Evolutionary conservation across 2,329 filamentous ascomycete genomes (phyloP), one percentile per base, ranked within the genome.

Genomic region (Ophiostoma ulmi): DNA sequence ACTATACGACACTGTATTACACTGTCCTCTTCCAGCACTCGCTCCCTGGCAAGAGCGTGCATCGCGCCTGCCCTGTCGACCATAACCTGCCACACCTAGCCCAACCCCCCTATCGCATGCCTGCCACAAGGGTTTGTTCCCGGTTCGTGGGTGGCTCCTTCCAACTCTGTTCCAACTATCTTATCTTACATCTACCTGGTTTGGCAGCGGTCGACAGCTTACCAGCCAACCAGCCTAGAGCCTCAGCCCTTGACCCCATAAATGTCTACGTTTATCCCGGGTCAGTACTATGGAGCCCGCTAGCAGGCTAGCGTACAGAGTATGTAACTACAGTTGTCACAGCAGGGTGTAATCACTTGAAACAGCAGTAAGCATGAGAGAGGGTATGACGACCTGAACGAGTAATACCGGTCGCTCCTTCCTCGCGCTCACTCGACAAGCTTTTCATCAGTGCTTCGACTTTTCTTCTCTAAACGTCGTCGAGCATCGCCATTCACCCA

Each of bases 151-250:
- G 44, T 48, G 44, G 52, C 10, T 13, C 52, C 52, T 58, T 58
- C 52, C 52, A 22, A 58, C n/a, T 58, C 52, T 58, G 52, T 63
- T 63, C 58, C 58, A 31, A 31, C 58, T 17, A n/a, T n/a, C n/a
- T n/a, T n/a, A n/a, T n/a, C n/a, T n/a, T n/a, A 58, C n/a, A 58
- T 20, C 44, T 48, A 6, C 52, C 14, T 63, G n/a, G 5, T 63
- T 17, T 35, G 26, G 13, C 55, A 35, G 55, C 11, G 58, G n/a
- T 36, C 5, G 14, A 17, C 26, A 35, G 58, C 58, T n/a, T 26
- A 58, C 26, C 26, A 63, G 26, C 26, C 26, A 6, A 14, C 26
- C 13, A 17, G 22, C 26, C 58, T 63, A 20, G 7, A 22, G 48
- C 55, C 52, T 63, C 58, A 35, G 58, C 58, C 52, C 26, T 35